These are phyloP conservation scores for Notholithocarpus densiflorus DNA, from an alignment of 306 rosid genomes.

Conservation along the genomic window DNA sequence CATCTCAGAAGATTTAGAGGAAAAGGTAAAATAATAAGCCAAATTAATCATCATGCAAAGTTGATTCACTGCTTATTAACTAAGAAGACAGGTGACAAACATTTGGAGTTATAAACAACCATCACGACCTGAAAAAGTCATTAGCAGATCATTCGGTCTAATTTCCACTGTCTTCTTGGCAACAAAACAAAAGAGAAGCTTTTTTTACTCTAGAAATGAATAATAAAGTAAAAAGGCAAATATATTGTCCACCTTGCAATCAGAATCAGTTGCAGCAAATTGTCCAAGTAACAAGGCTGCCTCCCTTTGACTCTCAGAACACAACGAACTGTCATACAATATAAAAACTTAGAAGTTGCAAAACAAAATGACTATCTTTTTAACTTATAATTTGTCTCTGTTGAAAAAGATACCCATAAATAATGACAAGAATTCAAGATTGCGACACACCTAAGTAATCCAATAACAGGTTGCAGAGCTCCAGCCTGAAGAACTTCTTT, in stretches of 20 bases:
- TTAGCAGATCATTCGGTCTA: not conserved
- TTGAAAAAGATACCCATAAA: not conserved
- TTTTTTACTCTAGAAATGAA: not conserved
- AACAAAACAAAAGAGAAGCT: not conserved
- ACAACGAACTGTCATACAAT: constrained; percentile 66
- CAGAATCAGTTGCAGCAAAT: constrained; percentile 98
- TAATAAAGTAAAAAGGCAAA: constrained; percentile 2
- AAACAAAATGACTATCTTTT: not conserved
- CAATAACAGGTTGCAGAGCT: constrained; percentile 96
- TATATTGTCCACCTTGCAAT: constrained; percentile 68
- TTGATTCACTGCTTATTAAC: not conserved
- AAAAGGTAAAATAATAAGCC: not conserved
- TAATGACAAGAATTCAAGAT: constrained; percentile 7
- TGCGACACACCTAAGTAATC: constrained; percentile 72
- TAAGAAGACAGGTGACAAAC: not conserved
- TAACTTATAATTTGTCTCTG: no score
- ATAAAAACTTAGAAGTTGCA: constrained; percentile 22
- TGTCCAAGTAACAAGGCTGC: constrained; percentile 98
- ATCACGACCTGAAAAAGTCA: not conserved
- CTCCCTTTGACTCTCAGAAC: constrained; percentile 98
- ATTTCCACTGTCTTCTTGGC: not conserved
- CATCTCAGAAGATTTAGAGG: constrained; percentile 4
- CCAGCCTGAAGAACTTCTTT: constrained; percentile 95
- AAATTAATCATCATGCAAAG: constrained; percentile 2
- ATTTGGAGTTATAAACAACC: constrained; percentile 8